Evolutionary conservation across 2,329 filamentous ascomycete species (phyloP).

Genomic region (Xylaria sp.): DNA sequence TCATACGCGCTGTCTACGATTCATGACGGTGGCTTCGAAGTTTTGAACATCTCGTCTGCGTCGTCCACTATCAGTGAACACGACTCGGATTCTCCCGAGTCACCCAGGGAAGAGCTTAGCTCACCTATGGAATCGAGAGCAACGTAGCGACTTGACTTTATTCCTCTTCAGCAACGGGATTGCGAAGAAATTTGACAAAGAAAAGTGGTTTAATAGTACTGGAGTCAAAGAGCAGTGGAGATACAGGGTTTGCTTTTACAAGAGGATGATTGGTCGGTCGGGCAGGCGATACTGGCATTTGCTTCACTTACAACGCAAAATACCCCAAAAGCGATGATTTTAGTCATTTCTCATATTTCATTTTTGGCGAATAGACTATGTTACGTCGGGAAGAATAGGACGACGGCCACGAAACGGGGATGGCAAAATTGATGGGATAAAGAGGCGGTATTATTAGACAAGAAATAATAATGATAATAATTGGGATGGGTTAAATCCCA

Average conservation of each 20-base stretch:
- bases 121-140: neutral
- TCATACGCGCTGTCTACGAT: constrained; percentile 28
- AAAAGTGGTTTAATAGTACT: neutral
- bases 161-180: neutral
- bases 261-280: neutral
- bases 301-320: constrained; percentile 21
- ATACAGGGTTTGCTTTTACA: neutral
- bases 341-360: neutral
- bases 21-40: constrained; percentile 32
- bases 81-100: constrained; percentile 19
- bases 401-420: neutral
- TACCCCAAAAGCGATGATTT: constrained; percentile 34
- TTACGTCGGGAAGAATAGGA: neutral
- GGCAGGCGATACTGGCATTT: neutral
- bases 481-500: constrained; percentile 8
- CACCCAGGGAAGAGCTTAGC: neutral
- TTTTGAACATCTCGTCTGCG: constrained; percentile 20
- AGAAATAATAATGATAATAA: constrained; percentile 28
- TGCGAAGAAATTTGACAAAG: neutral
- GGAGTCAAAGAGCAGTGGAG: neutral
- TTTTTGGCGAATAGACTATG: neutral
- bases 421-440: neutral
- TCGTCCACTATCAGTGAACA: constrained; percentile 6
- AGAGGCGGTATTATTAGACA: neutral
- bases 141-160: neutral